Conservation (phyloP, 129 eudicot genomes). For the Heracleum sosnowskyi region DNA sequence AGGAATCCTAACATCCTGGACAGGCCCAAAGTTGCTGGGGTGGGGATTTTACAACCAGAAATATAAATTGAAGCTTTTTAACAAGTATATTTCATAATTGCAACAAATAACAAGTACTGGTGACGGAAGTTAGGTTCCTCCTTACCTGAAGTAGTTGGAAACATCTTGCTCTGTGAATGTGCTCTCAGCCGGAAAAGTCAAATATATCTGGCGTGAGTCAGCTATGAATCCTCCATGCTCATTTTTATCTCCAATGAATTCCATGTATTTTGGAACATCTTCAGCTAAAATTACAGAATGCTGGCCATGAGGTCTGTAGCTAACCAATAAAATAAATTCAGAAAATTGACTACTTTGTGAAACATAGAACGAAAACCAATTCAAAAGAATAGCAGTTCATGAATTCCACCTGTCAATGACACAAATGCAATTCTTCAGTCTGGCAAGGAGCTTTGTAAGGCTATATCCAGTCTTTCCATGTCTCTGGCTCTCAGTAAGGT, state of each 20-base stretch:
- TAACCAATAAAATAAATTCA: slow-evolving; percentile 5
- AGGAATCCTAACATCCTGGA: slow-evolving; percentile 88
- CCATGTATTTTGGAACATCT: slow-evolving; percentile 61
- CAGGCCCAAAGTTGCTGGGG: slow-evolving; percentile 57
- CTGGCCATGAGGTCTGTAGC: slow-evolving; percentile 83
- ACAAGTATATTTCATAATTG: too few species aligned
- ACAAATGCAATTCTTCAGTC: slow-evolving; percentile 52
- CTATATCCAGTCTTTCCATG: slow-evolving; percentile 89
- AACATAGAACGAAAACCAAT: background rate
- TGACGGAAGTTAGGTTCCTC: background rate
- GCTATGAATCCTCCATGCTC: slow-evolving; percentile 70
- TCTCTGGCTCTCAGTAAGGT: slow-evolving; percentile 85
- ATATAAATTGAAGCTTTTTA: background rate
- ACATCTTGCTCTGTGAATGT: slow-evolving; percentile 81
- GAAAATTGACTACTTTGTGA: slow-evolving; percentile 8
- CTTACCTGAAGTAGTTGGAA: slow-evolving; percentile 62
- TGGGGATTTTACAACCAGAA: background rate
- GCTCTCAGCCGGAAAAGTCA: slow-evolving; percentile 90
- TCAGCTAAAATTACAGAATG: slow-evolving; percentile 73
- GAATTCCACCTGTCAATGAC: slow-evolving; percentile 57
- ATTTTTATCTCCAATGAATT: slow-evolving; percentile 47
- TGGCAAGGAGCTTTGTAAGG: slow-evolving; percentile 79
- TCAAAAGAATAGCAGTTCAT: background rate
- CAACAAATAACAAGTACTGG: too few species aligned
- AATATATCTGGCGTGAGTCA: slow-evolving; percentile 70